Percentiles rank a stretch among this genome's conserved stretches.
phyloP scores from a whole-genome alignment of 345 rosid species.

The Mercurialis annua region DNA sequence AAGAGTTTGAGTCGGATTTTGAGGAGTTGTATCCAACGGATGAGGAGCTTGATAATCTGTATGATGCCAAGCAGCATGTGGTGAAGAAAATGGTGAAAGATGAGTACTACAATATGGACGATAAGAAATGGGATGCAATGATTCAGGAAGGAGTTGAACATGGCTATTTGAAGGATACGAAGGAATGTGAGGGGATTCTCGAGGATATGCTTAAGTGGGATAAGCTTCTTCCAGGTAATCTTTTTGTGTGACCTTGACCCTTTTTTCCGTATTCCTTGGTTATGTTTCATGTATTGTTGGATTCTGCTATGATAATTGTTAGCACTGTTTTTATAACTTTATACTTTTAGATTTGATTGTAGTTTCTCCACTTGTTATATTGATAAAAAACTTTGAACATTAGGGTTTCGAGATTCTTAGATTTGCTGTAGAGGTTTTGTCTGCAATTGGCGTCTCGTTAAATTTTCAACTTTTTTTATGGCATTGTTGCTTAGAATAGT shows the following conservation, averaged over 20 bases:
- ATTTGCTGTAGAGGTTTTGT: background rate
- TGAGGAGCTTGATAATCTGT: slow-evolving; percentile 70
- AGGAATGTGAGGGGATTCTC: slow-evolving; percentile 72
- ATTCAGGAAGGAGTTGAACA: slow-evolving; percentile 56
- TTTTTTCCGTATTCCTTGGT: background rate
- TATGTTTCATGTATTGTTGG: background rate
- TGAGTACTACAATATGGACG: slow-evolving; percentile 75
- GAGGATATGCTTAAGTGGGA: slow-evolving; percentile 95
- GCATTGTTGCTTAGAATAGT: background rate
- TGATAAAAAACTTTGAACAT: background rate
- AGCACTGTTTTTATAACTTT: background rate
- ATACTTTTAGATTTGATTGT: background rate
- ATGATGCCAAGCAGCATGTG: slow-evolving; percentile 49
- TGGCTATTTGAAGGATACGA: slow-evolving; percentile 63
- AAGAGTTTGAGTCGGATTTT: slow-evolving; percentile 72
- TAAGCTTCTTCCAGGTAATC: slow-evolving; percentile 83
- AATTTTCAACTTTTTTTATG: background rate
- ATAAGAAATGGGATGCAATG: slow-evolving; percentile 81
- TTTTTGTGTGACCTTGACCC: background rate
- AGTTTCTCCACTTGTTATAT: background rate
- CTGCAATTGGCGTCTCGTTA: no score
- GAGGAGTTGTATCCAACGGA: slow-evolving; percentile 63
- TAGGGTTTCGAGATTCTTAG: background rate
- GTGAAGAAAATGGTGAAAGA: slow-evolving; percentile 51
- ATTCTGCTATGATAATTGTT: background rate